A percentile compares a stretch with the other conserved stretches of the same genome.
phyloP scores from a whole-genome alignment of 2,329 filamentous ascomycete species.

The Cercospora brassicicola region DNA sequence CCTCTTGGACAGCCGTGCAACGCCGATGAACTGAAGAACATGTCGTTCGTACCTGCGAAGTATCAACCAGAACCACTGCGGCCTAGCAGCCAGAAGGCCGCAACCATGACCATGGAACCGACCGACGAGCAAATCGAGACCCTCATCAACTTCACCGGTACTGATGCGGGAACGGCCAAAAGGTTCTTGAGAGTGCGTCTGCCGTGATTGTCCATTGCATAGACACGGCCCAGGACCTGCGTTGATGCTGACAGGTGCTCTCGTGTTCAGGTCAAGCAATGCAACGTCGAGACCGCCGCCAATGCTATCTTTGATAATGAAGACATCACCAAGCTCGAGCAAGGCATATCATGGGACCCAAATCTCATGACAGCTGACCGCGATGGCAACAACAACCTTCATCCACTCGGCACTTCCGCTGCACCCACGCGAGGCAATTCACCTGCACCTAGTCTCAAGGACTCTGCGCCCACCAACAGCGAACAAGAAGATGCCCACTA shows the following conservation, averaged over 20 bases:
- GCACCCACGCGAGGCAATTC: conserved; percentile 37
- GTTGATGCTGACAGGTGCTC: conserved; percentile 7
- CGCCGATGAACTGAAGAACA: conserved; percentile 12
- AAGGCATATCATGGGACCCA: conserved; percentile 35
- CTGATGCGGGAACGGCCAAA: conserved; percentile 26
- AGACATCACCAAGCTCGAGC: conserved; percentile 33
- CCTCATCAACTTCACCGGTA: conserved; percentile 28
- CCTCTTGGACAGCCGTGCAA: conserved; percentile 6
- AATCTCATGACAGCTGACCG: conserved; percentile 31
- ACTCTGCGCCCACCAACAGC: conserved; percentile 31
- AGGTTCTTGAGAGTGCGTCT: conserved; percentile 35
- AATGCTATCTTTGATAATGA: conserved; percentile 38
- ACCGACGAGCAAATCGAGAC: conserved; percentile 28
- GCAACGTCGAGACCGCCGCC: conserved; percentile 33
- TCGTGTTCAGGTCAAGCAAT: conserved; percentile 34
- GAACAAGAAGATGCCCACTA: conserved; percentile 37
- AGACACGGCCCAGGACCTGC: not conserved
- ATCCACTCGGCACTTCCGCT: conserved; percentile 33
- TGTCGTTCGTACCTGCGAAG: conserved; percentile 22
- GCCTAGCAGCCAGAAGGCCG: conserved; percentile 28
- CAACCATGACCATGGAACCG: conserved; percentile 34
- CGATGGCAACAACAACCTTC: conserved; percentile 36
- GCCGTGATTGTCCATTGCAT: not conserved
- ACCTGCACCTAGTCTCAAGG: conserved; percentile 26
- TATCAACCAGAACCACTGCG: conserved; percentile 17